Evolutionary conservation across 306 rosid genomes (phyloP).

Genomic region (Gynostemma pentaphyllum): DNA sequence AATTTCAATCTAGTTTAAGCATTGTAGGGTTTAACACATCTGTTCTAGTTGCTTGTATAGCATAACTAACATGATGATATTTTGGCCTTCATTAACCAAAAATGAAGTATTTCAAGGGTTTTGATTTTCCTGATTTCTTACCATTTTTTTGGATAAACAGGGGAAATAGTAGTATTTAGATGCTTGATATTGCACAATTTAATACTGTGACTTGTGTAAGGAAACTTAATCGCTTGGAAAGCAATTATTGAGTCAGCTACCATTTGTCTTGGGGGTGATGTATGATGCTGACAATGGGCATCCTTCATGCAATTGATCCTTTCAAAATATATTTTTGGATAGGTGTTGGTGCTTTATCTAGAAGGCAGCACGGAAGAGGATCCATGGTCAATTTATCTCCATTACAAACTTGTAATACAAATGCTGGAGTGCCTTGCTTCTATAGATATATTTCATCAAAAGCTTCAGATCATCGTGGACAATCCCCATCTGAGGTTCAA

Average conservation of each 20-base stretch:
- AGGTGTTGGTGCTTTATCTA: constrained; percentile 22
- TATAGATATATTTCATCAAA: constrained; percentile 43
- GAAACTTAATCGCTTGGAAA: not conserved
- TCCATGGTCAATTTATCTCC: constrained; percentile 8
- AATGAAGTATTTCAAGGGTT: not conserved
- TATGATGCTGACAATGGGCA: not conserved
- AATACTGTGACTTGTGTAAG: not conserved
- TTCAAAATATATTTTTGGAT: constrained; percentile 7
- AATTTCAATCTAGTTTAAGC: not conserved
- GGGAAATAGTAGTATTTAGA: not conserved
- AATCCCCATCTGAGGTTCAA: constrained; percentile 29
- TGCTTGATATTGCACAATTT: not conserved
- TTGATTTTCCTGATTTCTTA: no score
- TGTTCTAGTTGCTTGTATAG: not conserved
- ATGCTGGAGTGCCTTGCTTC: constrained; percentile 12
- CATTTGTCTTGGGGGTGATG: not conserved
- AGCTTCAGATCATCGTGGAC: constrained; percentile 30
- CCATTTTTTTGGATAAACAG: not conserved
- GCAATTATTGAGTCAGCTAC: not conserved
- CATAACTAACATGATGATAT: not conserved
- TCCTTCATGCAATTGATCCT: not conserved
- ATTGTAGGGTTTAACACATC: not conserved
- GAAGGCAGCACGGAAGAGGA: constrained; percentile 15
- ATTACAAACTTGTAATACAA: constrained; percentile 21
- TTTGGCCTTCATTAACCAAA: not conserved